Base-by-base conservation (phyloP, 2,329 filamentous ascomycete species). In the Aspergillus hiratsukae region DNA sequence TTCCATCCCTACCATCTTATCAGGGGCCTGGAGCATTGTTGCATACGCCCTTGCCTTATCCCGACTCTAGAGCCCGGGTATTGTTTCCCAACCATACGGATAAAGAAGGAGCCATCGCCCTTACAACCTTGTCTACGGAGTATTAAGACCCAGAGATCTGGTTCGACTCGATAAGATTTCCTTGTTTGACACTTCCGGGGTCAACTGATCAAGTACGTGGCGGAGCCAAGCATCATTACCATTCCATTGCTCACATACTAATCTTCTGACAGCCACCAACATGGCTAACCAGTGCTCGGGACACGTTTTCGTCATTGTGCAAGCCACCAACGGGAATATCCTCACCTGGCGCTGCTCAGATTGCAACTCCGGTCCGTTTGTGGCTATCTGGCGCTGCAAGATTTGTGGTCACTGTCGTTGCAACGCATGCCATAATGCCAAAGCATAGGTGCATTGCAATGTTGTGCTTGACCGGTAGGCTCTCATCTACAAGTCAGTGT, bases 311-410 rank as follows among this genome's bases (percentile, higher is more conserved):
- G 68, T 65, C 53, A 74, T 76, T 53, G 63, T 75, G 37, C 74
- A 76, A 59, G 66, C 70, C 10, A 72, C 71, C 48, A 75, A 76
- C 58, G 74, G 74, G 48, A 76, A 74, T 53, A 75, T 76, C 57
- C 64, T 76, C 53, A 72, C 71, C 51, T 76, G 74, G 74, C 69
- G 72, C n/a, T 76, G 74, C 61, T 75, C 72, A 4, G 70, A 74
- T 60, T 76, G 74, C 66, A 75, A 73, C 61, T 67, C 68, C 43
- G 74, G 74, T 23, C 74, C 74, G 37, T 75, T 71, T 54, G 63
- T 72, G 46, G 74, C 74, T 25, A 75, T 76, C 60, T 76, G 74
- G 74, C 73, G 68, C 25, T 76, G 74, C 69, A 76, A 76, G 65
- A 66, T 73, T 56, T 76, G 74, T 66, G 70, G 70, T 31, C 68